These are phyloP conservation scores for Geranium brycei DNA, from an alignment of 345 rosid species.

Conservation along the genomic window DNA sequence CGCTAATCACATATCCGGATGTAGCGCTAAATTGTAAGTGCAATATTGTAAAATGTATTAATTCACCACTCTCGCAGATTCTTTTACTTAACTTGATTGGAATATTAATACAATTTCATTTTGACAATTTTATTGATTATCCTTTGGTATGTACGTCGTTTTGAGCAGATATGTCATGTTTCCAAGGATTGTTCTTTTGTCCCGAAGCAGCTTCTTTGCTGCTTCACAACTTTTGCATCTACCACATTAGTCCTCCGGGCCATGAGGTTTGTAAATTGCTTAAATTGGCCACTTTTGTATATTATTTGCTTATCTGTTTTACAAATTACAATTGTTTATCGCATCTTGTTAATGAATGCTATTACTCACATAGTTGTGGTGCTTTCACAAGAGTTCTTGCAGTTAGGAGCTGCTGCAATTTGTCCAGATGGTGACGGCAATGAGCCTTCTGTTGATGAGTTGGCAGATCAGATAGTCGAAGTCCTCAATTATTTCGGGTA, in stretches of 20 bases:
- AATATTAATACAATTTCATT: no score
- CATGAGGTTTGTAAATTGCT: slow-evolving; percentile 67
- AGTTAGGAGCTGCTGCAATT: slow-evolving; percentile 86
- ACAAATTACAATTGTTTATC: not conserved
- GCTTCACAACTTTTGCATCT: slow-evolving; percentile 88
- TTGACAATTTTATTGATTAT: not conserved
- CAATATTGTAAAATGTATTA: not conserved
- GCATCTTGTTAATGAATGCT: slow-evolving; percentile 4
- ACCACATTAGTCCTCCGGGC: slow-evolving; percentile 94
- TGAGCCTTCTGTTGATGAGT: slow-evolving; percentile 54
- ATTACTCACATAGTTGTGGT: slow-evolving; percentile 32
- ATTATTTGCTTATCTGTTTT: slow-evolving; percentile 6
- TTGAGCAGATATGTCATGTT: slow-evolving; percentile 74
- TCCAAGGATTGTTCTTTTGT: slow-evolving; percentile 87
- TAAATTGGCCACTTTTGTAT: slow-evolving; percentile 9
- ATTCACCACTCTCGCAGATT: not conserved
- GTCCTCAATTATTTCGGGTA: slow-evolving; percentile 84
- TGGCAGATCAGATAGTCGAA: slow-evolving; percentile 87
- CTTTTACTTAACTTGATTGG: not conserved
- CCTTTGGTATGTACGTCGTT: not conserved
- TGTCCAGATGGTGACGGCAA: slow-evolving; percentile 29
- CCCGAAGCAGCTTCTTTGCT: slow-evolving; percentile 82
- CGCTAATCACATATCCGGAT: slow-evolving; percentile 36
- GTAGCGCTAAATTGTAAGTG: slow-evolving; percentile 32
- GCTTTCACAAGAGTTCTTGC: slow-evolving; percentile 65